A percentile compares a stretch with the other conserved stretches of the same genome.
Evolutionary conservation across 768 basidiomycete species (phyloP).

Genomic region (Tylopilus sp.): DNA sequence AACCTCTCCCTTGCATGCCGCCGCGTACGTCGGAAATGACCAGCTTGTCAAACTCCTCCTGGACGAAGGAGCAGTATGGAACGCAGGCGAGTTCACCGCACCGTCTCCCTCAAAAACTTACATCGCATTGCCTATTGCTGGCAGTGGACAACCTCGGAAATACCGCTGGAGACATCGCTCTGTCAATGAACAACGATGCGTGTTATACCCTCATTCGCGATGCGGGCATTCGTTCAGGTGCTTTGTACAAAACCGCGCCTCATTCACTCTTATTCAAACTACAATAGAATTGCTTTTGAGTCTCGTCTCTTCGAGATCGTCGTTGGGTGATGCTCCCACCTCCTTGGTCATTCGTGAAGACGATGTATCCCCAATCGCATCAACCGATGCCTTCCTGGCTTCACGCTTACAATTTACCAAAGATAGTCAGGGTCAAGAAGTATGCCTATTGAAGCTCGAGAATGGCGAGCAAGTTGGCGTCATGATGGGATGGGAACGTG

Average conservation of each 20-base stretch:
- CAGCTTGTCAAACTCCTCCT: slow-evolving; percentile 67
- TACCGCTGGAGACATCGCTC: slow-evolving; percentile 87
- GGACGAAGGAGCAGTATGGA: slow-evolving; percentile 88
- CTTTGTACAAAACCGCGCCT: slow-evolving; percentile 19
- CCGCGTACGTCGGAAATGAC: slow-evolving; percentile 66
- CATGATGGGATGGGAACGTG: slow-evolving; percentile 99
- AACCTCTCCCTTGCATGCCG: slow-evolving; percentile 83
- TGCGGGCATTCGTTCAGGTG: slow-evolving; percentile 89
- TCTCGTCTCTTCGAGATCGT: slow-evolving; percentile 49
- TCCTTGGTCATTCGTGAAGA: slow-evolving; percentile 43
- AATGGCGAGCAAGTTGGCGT: slow-evolving; percentile 84
- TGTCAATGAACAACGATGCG: slow-evolving; percentile 74
- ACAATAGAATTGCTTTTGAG: slow-evolving; percentile 66
- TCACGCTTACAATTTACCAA: slow-evolving; percentile 64
- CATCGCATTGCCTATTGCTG: neutral
- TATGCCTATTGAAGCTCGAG: slow-evolving; percentile 65
- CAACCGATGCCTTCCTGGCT: slow-evolving; percentile 65
- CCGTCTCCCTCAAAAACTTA: neutral
- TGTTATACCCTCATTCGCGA: slow-evolving; percentile 83
- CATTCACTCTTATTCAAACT: slow-evolving; percentile 5
- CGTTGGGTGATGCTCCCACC: slow-evolving; percentile 22
- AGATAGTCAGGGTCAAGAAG: slow-evolving; percentile 75
- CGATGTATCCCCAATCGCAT: slow-evolving; percentile 58
- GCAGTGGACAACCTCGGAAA: slow-evolving; percentile 76
- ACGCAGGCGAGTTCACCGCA: slow-evolving; percentile 56